phyloP scores from a whole-genome alignment of 2,329 filamentous ascomycete genomes.

The Fusarium sacchari region DNA sequence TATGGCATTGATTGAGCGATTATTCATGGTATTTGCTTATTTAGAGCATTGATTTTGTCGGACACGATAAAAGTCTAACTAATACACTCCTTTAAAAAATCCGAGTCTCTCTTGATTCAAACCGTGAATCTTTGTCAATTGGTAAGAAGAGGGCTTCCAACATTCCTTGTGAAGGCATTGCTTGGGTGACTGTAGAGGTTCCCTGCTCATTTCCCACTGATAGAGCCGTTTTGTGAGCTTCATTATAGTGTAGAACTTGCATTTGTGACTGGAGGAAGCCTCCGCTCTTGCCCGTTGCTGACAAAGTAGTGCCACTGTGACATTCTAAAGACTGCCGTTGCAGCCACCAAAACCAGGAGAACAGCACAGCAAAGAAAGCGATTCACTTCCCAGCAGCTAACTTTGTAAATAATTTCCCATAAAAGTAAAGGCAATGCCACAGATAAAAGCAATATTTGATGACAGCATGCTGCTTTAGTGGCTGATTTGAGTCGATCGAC shows the following conservation, averaged over 20 bases:
- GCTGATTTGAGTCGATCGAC: background rate
- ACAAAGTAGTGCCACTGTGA: background rate
- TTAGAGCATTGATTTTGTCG: conserved; percentile 30
- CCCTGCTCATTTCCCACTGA: accelerated
- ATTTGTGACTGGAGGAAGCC: background rate
- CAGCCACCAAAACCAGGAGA: too few relatives aligned
- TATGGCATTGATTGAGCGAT: conserved; percentile 20
- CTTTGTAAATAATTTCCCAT: accelerated
- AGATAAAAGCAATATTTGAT: background rate
- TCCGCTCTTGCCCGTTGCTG: background rate
- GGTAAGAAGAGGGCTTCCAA: background rate
- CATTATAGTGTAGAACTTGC: background rate
- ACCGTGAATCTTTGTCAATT: background rate
- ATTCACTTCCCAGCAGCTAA: background rate
- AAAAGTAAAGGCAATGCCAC: accelerated
- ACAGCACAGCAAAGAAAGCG: background rate
- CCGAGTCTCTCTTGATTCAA: background rate
- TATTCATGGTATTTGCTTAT: conserved; percentile 1
- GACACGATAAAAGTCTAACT: conserved; percentile 23
- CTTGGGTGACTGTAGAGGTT: background rate
- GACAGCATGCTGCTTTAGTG: background rate
- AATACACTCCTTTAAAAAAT: conserved; percentile 26
- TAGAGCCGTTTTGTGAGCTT: accelerated
- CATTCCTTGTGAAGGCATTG: background rate
- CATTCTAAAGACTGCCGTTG: background rate